Evolutionary conservation across 257 asterid species (phyloP), one percentile per base, ranked within the genome.

Genomic region (Ilex asprella): DNA sequence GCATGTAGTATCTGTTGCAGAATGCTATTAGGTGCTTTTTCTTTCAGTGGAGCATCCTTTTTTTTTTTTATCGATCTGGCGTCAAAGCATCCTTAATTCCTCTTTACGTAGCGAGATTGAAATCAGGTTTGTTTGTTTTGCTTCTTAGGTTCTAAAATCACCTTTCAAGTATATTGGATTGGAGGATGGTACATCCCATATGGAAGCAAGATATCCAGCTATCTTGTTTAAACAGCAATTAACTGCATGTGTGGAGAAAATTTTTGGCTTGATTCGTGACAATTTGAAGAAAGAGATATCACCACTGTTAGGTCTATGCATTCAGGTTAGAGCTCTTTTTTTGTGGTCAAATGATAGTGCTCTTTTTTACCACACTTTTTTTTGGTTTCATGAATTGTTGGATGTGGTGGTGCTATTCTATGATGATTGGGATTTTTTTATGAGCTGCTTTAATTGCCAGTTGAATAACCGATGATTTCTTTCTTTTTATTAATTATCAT

Each of bases 241-340:
- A 79, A 87, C 96, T 61, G 96, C 99, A 58, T 89, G 91, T 63
- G 94, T 93, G 3, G 99, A 93, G 84, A 93, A 93, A 81, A 89
- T 89, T 67, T 93, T 93, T 76, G 97, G 96, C 64, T 65, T 85
- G 83, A 93, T 93, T 64, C 87, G 99, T 52, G 99, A 93, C 74
- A 93, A 93, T 78, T 76, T 89, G 87, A 93, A 93, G 92, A 93
- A 93, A 81, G 99, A 93, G 80, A 87, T 93, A 71, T 81, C 90
- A 70, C 89, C 96, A 27, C 76, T 93, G 69, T 65, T 93, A 86
- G 87, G 87, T 59, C 86, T 70, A 66, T 89, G 99, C 82, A 89
- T 93, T 78, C 99, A 89, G 95, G 99, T 93, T n/a, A 58, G 59
- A 35, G n/a, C 47, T 16, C 52, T 66, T 67, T 10, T 52, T 16